Base-by-base conservation (phyloP, 306 rosid genomes). In the Sicyos baderoa region DNA sequence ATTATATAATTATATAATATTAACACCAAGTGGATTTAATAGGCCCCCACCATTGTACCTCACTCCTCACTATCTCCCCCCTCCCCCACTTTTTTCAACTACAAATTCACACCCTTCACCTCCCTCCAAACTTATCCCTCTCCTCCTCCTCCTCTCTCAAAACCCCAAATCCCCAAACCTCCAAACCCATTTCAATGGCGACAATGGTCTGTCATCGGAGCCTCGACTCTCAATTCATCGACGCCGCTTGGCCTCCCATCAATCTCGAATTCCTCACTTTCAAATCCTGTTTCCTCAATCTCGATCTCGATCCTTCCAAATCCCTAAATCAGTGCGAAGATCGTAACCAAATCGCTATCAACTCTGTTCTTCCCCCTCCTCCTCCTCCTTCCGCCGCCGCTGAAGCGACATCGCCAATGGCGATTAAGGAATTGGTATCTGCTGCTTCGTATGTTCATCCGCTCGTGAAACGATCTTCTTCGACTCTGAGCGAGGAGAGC, bases 131-230 rank as follows among this genome's bases (percentile, higher is more conserved):
- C 83, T 54, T 78, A 83, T 37, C 44, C 15, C 53, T 15, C n/a
- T 47, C 51, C 13, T 35, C 40, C 61, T 25, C 6, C 25, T 40
- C 69, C 6, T 9, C 6, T 9, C 17, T 4, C 8, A 5, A 42
- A 22, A 35, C 51, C 25, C 59, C 44, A 29, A 12, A 15, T 6
- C n/a, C 44, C 29, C 29, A 42, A 62, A 35, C 51, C 52, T 25
- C 29, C 29, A 25, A 25, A 25, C 29, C 29, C 29, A 25, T 25
- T 25, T 25, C 19, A 42, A 92, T 92, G 97, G 88, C 95, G 49
- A 88, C 97, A 68, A 84, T 87, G 65, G 84, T 92, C 29, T 82
- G 66, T 51, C 91, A 56, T 44, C 90, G 72, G 72, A 32, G 80
- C 86, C 25, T 75, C 2, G 96, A 88, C 11, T 65, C 97, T 74